These are phyloP conservation scores for Trypanosoma mega DNA, from an alignment of 208 protist genomes.

Conservation along the genomic window DNA sequence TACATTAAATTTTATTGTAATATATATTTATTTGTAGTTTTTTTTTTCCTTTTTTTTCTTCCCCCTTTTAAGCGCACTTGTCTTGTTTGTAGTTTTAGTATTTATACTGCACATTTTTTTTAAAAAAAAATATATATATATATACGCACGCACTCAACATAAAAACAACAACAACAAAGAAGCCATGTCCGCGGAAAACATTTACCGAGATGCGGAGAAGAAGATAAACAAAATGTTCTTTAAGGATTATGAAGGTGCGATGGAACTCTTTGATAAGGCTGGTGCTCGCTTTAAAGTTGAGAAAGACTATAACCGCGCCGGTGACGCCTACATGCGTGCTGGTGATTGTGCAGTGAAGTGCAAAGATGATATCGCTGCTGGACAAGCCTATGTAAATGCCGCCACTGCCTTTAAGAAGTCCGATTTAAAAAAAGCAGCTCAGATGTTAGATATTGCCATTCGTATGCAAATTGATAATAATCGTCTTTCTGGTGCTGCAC, in stretches of 20 bases:
- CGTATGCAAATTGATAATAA: constrained; percentile 76
- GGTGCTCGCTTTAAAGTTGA: constrained; percentile 69
- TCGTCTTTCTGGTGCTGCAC: constrained; percentile 52
- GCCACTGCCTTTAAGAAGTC: constrained; percentile 65
- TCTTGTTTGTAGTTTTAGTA: no score
- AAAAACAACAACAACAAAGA: constrained; percentile 1
- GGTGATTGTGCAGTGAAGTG: constrained; percentile 67
- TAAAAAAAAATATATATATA: constrained; percentile 6
- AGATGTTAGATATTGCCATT: constrained; percentile 66
- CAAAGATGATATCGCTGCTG: constrained; percentile 45
- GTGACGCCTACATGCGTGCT: constrained; percentile 66
- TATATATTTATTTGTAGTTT: no score
- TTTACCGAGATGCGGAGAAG: constrained; percentile 69
- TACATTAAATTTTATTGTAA: no score
- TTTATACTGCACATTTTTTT: neutral
- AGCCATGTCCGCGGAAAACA: constrained; percentile 39
- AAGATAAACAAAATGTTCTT: constrained; percentile 82
- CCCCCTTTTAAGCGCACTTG: no score
- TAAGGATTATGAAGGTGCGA: constrained; percentile 78
- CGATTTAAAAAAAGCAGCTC: constrained; percentile 53
- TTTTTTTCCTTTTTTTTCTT: no score
- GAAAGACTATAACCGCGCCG: constrained; percentile 73
- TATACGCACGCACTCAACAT: neutral
- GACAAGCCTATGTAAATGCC: constrained; percentile 48
- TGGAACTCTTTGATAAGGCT: constrained; percentile 79